Percentiles rank a stretch among this genome's conserved stretches.
Evolutionary conservation across 805 yeast genomes (phyloP).

Genomic region (Lipomyces chichibuensis): DNA sequence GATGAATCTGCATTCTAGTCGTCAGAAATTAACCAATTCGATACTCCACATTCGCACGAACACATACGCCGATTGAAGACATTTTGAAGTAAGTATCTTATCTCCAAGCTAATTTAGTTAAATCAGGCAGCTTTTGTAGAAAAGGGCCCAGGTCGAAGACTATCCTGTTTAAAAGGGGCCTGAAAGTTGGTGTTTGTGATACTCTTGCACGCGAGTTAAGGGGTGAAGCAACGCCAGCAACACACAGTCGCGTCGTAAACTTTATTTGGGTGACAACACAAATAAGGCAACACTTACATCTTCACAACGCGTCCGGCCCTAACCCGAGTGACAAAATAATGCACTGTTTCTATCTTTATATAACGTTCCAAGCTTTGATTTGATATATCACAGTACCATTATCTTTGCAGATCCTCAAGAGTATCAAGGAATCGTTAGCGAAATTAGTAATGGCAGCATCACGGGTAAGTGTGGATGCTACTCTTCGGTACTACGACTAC

Average conservation of each 20-base stretch:
- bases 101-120: neutral
- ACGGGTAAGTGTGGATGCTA: neutral
- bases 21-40: neutral
- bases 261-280: neutral
- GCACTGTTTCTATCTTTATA: too few species aligned
- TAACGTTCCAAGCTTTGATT: neutral
- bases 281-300: neutral
- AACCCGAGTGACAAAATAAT: neutral
- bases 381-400: neutral
- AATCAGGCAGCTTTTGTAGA: neutral
- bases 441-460: neutral
- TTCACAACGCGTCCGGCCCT: neutral
- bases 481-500: neutral
- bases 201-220: neutral
- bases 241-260: neutral
- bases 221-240: neutral
- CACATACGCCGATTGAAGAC: constrained; percentile 14
- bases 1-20: constrained; percentile 44
- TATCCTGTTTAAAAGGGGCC: neutral
- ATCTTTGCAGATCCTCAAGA: neutral
- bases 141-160: neutral
- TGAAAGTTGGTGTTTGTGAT: neutral
- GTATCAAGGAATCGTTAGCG: neutral
- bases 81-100: neutral
- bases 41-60: neutral